Evolutionary conservation across 1,139 yeast species (phyloP), one percentile per base, ranked within the genome.

Genomic region (Zhuliangozyma parablackwelliae): DNA sequence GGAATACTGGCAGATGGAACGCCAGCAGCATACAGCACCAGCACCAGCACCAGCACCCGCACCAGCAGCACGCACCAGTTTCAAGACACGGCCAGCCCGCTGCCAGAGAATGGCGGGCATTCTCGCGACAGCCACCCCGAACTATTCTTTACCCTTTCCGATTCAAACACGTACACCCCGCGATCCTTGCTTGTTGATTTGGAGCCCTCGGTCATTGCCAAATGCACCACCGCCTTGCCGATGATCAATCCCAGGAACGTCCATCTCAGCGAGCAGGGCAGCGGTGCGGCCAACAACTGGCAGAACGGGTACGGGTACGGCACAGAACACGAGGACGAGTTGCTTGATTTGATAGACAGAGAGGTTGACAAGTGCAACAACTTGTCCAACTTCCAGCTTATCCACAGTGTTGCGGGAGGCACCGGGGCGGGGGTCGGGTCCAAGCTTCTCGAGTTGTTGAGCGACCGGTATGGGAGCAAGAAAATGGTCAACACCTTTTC

Each of bases 321-420:
- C 0, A 72, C 76, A 30, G 66, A 69, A 32, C 76, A 84, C 44
- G 74, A 76, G 38, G 97, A 89, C 37, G 81, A 78, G 20, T 65
- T 92, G 32, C 52, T 87, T 45, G 92, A 88, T 52, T 78, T 90
- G 74, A 74, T 92, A 32, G 97, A 90, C 54, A 72, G 95, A 42
- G 97, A 92, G 51, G 75, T 90, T 31, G 98, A 92, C 54, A 84
- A 87, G 29, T 84, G 96, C 50, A 98, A 92, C 45, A 83, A 86
- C 41, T 65, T 90, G 38, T 92, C 89, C 44, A 95, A 95, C 6
- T 92, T 94, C 57, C 96, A 89, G 65, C 64, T 92, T 46, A 62
- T 90, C 40, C 98, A 92, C 58, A 87, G 97, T 11, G 95, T 94
- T n/a, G 97, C 97, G 0, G 98, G 98, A 21, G 98, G 98, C 28